Conservation (phyloP, 2,329 filamentous ascomycete genomes). For the Alternaria sp. region DNA sequence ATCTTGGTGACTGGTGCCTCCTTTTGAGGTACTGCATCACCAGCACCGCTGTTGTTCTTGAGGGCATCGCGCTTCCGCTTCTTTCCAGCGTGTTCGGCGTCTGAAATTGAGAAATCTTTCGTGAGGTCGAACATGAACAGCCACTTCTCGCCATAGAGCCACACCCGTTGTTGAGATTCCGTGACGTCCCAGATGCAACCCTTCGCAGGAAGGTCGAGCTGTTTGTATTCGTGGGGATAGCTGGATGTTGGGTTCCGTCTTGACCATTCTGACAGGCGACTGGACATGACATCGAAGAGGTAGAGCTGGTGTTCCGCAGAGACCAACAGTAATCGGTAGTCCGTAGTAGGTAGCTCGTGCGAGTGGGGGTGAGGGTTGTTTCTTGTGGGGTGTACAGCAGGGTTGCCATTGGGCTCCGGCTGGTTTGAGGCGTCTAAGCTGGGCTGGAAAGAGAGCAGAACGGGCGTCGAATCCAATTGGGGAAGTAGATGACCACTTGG, state of each 20-base stretch:
- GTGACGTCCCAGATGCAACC: conserved; percentile 82
- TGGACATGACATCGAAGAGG: conserved; percentile 80
- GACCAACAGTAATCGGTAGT: conserved; percentile 67
- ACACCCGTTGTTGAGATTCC: conserved; percentile 67
- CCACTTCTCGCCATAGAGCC: conserved; percentile 88
- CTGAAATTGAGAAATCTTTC: conserved; percentile 65
- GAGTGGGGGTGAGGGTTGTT: conserved; percentile 63
- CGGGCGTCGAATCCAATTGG: conserved; percentile 55
- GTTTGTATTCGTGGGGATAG: conserved; percentile 77
- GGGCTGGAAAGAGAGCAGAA: conserved; percentile 59
- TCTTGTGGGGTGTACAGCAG: conserved; percentile 60
- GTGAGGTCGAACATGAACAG: conserved; percentile 91
- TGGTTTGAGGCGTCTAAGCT: conserved; percentile 24
- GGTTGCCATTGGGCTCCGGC: conserved; percentile 55
- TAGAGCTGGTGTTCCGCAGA: conserved; percentile 74
- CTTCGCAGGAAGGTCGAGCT: conserved; percentile 81
- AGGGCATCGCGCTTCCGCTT: conserved; percentile 42
- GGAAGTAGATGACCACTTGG: conserved; percentile 66
- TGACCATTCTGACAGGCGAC: conserved; percentile 84
- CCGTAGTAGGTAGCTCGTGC: conserved; percentile 64
- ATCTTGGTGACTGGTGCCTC: conserved; percentile 59
- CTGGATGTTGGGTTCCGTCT: conserved; percentile 79
- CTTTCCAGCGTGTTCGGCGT: conserved; percentile 28
- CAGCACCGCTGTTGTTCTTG: conserved; percentile 62
- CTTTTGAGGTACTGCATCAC: conserved; percentile 60